Conservation (phyloP, 345 rosid species). For the Brassica nigra region DNA sequence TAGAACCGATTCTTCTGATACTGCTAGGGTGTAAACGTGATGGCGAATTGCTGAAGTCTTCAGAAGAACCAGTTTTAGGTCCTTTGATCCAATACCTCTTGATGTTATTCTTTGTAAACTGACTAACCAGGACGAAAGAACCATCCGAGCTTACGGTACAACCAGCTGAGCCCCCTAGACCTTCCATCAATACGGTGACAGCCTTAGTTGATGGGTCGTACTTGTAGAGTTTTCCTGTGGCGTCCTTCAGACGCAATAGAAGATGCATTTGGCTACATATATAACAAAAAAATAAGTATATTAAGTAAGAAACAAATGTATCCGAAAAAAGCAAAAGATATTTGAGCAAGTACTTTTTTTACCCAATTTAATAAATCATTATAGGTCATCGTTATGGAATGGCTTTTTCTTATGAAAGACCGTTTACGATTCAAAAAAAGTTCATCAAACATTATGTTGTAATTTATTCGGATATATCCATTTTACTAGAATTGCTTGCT, state of each 20-base stretch:
- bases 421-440: neutral
- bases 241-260: conserved; percentile 24
- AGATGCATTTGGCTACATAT: conserved; percentile 27
- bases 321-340: neutral
- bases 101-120: conserved; percentile 5
- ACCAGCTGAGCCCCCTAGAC: conserved; percentile 38
- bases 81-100: conserved; percentile 41
- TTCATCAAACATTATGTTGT: neutral
- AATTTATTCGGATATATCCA: neutral
- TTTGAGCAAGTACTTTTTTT: neutral
- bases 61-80: conserved; percentile 36
- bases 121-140: conserved; percentile 39
- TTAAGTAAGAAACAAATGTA: neutral
- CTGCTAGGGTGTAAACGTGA: conserved; percentile 30
- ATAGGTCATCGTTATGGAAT: neutral
- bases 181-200: conserved; percentile 32
- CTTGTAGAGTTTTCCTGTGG: conserved; percentile 33
- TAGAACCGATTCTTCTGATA: conserved; percentile 36
- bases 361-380: neutral
- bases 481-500: neutral
- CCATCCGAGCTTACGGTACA: conserved; percentile 40
- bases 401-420: neutral
- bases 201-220: conserved; percentile 38
- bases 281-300: neutral
- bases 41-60: conserved; percentile 27